These are phyloP conservation scores for Hygrocybe punicea DNA, from an alignment of 768 basidiomycete species.

Conservation along the genomic window DNA sequence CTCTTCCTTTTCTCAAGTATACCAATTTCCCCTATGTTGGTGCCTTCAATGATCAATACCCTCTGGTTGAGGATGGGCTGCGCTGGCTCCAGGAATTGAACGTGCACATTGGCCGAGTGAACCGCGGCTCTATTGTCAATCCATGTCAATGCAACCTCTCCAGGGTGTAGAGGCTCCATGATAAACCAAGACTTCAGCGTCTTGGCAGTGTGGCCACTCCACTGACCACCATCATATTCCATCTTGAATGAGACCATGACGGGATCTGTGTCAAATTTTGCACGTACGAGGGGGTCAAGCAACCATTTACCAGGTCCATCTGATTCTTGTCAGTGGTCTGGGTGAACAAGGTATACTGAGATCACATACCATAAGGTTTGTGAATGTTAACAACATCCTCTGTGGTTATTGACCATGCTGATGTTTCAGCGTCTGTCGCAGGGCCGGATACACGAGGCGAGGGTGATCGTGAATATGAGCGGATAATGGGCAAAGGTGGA, in stretches of 20 bases:
- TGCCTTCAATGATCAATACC: neutral
- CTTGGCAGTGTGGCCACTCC: neutral
- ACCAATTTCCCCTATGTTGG: neutral
- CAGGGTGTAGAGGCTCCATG: neutral
- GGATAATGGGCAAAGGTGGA: neutral
- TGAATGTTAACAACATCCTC: neutral
- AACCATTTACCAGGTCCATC: neutral
- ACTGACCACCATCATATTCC: neutral
- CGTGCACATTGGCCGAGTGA: neutral
- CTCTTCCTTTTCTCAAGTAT: neutral
- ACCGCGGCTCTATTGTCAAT: neutral
- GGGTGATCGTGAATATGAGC: neutral
- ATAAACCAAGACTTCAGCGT: neutral
- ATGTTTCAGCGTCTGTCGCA: no score
- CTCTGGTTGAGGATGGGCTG: neutral
- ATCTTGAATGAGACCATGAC: neutral
- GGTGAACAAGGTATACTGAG: neutral
- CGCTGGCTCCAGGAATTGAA: neutral
- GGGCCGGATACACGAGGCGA: neutral
- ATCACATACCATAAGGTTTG: neutral
- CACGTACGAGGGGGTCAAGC: neutral
- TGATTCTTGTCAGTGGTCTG: neutral
- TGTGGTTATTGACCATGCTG: neutral
- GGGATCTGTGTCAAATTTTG: neutral
- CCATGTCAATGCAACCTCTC: neutral